These are phyloP conservation scores for Xanthoconium purpureum DNA, from an alignment of 768 basidiomycete species.

Conservation along the genomic window DNA sequence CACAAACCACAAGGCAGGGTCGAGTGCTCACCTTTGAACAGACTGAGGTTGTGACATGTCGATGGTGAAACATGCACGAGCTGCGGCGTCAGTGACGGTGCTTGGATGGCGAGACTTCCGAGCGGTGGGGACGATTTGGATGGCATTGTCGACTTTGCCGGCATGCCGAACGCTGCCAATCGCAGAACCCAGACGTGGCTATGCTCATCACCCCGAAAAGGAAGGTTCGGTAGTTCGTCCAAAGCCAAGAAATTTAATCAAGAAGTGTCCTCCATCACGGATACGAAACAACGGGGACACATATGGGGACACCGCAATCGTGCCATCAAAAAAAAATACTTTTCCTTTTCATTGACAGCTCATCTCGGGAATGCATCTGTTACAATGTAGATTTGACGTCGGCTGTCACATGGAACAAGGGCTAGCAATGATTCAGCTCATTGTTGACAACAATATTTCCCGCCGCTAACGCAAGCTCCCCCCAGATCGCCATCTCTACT, in stretches of 20 bases:
- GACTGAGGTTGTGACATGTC: constrained; percentile 70
- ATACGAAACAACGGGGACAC: background rate
- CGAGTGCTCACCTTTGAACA: constrained; percentile 60
- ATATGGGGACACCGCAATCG: background rate
- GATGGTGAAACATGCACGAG: constrained; percentile 68
- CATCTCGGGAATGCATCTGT: constrained; percentile 18
- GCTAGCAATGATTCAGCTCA: constrained; percentile 21
- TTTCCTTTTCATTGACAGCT: constrained; percentile 20
- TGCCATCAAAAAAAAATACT: background rate
- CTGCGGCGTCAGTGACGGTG: constrained; percentile 55
- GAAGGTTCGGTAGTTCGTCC: constrained; percentile 29
- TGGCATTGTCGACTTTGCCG: constrained; percentile 36
- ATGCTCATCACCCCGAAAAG: constrained; percentile 20
- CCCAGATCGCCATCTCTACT: constrained; percentile 8
- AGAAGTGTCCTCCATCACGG: background rate
- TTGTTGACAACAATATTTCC: constrained; percentile 20
- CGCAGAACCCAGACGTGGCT: constrained; percentile 18
- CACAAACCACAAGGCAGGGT: constrained; percentile 4
- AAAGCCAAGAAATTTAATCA: background rate
- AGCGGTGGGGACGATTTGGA: constrained; percentile 46
- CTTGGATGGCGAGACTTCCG: constrained; percentile 69
- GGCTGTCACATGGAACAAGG: constrained; percentile 20
- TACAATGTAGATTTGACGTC: constrained; percentile 22
- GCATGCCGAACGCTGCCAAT: constrained; percentile 27
- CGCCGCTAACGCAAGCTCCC: constrained; percentile 8